phyloP scores from a whole-genome alignment of 345 rosid species.

The Melaleuca alternifolia region DNA sequence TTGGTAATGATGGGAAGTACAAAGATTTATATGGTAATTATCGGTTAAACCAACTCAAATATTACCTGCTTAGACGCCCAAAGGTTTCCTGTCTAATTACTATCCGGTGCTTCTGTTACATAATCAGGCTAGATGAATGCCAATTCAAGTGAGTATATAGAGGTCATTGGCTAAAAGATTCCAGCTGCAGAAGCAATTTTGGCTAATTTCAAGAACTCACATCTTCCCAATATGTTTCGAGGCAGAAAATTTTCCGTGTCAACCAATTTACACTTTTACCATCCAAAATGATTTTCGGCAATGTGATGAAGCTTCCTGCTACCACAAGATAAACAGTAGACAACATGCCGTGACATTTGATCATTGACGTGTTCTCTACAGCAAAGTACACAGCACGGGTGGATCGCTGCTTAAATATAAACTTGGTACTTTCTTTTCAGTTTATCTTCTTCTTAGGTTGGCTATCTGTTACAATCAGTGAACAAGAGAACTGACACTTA shows the following conservation, averaged over 20 bases:
- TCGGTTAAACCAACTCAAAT: neutral
- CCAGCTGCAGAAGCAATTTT: neutral
- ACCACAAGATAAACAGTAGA: neutral
- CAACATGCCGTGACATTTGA: neutral
- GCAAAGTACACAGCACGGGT: neutral
- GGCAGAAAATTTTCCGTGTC: neutral
- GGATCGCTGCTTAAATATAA: neutral
- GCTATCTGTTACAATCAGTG: neutral
- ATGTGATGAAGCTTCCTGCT: neutral
- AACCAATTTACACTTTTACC: neutral
- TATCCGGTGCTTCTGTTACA: neutral
- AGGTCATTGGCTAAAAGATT: neutral
- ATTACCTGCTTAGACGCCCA: neutral
- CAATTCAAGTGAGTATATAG: neutral
- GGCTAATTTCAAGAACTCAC: neutral
- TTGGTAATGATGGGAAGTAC: neutral
- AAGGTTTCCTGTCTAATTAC: neutral
- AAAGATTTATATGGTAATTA: neutral
- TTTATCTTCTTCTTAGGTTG: neutral
- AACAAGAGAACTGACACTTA: conserved; percentile 15
- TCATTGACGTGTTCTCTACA: neutral
- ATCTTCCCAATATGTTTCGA: neutral
- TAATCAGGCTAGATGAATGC: neutral
- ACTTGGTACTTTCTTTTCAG: neutral
- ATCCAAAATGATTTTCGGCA: neutral